phyloP scores from a whole-genome alignment of 1,284 basidiomycete genomes.

The Ganoderma meredithae region DNA sequence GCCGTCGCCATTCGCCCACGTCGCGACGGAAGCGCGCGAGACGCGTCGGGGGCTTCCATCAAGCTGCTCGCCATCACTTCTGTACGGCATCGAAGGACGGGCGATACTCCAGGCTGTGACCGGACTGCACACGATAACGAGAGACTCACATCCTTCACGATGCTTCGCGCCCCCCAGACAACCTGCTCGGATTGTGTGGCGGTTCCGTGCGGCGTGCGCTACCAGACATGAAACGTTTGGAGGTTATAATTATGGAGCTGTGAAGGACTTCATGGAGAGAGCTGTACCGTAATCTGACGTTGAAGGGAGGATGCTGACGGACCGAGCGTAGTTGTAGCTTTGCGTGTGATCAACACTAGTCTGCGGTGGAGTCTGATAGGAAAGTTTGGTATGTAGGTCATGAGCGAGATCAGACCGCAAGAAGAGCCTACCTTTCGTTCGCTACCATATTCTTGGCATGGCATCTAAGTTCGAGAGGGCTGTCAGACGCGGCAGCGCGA shows the following conservation, averaged over 20 bases:
- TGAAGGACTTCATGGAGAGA: background rate
- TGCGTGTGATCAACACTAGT: background rate
- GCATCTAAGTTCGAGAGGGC: background rate
- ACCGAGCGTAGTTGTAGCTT: background rate
- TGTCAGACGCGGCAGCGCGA: background rate
- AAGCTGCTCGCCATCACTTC: constrained; percentile 1
- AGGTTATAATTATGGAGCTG: background rate
- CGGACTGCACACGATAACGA: background rate
- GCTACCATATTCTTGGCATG: background rate
- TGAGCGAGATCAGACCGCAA: background rate
- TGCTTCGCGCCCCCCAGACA: background rate
- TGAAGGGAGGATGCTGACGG: background rate
- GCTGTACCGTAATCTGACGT: background rate
- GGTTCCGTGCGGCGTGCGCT: background rate
- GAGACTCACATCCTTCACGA: background rate
- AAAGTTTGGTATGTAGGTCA: background rate
- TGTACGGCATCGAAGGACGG: background rate
- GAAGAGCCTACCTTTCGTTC: background rate
- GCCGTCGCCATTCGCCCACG: background rate
- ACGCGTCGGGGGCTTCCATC: background rate
- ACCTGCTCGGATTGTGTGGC: background rate
- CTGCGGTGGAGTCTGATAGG: constrained; percentile 1
- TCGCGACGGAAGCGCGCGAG: background rate
- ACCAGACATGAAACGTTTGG: background rate
- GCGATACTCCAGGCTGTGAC: background rate